Conservation (phyloP, 441 rosid species). For the Pelargonium citronellum region DNA sequence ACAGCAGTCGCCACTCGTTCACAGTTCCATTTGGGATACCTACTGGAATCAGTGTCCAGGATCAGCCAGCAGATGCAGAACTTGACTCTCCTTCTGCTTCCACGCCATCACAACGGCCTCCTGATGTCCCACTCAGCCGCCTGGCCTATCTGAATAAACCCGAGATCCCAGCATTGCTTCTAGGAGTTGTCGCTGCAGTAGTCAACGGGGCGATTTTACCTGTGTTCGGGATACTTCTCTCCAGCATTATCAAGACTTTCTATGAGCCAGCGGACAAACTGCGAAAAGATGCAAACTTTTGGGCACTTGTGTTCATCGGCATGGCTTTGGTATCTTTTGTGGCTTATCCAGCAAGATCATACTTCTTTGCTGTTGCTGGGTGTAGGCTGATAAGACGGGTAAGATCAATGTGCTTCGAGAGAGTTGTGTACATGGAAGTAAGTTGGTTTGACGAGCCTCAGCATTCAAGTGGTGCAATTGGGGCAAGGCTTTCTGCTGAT, state of each 20-base stretch:
- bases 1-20: conserved; percentile 27
- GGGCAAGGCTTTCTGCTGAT: conserved; percentile 67
- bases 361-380: conserved; percentile 63
- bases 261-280: conserved; percentile 35
- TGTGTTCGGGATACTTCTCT: conserved; percentile 46
- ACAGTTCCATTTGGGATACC: conserved; percentile 40
- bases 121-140: conserved; percentile 42
- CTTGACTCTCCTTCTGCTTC: conserved; percentile 24
- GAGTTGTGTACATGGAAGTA: conserved; percentile 67
- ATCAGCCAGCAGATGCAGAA: conserved; percentile 18
- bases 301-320: conserved; percentile 39
- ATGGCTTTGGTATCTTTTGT: conserved; percentile 32
- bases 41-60: conserved; percentile 25
- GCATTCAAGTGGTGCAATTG: conserved; percentile 66
- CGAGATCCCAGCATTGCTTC: conserved; percentile 40
- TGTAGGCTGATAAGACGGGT: conserved; percentile 50
- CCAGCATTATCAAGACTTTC: conserved; percentile 52
- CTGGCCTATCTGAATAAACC: conserved; percentile 55
- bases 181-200: conserved; percentile 50
- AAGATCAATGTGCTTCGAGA: conserved; percentile 64
- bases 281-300: conserved; percentile 36
- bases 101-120: conserved; percentile 17
- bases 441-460: conserved; percentile 71
- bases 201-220: conserved; percentile 50
- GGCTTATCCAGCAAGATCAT: conserved; percentile 37